Percentiles rank a stretch among this genome's conserved stretches.
These are phyloP conservation scores for Fusarium mangiferae DNA, from an alignment of 2,329 filamentous ascomycete genomes.

Conservation along the genomic window DNA sequence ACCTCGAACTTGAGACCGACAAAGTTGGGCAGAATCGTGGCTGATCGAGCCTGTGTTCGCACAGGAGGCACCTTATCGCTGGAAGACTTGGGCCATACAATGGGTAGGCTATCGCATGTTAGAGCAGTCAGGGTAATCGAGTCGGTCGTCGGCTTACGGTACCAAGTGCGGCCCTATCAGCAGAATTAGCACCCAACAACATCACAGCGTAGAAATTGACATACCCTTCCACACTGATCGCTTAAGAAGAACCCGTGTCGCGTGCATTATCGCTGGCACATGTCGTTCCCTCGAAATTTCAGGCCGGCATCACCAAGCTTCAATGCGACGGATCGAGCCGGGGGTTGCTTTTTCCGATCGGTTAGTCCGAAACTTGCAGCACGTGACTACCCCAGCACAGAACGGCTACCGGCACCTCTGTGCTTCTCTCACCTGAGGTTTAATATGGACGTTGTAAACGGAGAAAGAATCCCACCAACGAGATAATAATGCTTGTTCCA, in stretches of 20 bases:
- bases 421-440: constrained; percentile 13
- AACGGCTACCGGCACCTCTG: constrained; percentile 22
- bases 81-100: constrained; percentile 66
- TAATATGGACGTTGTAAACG: constrained; percentile 6
- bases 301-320: constrained; percentile 28
- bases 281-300: constrained; percentile 40
- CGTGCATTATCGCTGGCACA: constrained; percentile 66
- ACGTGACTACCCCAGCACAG: constrained; percentile 16
- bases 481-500: constrained; percentile 23
- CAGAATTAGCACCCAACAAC: constrained; percentile 33
- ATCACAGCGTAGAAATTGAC: constrained; percentile 13
- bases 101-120: constrained; percentile 64
- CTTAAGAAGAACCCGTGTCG: constrained; percentile 73
- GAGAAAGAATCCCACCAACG: constrained; percentile 35
- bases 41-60: constrained; percentile 85
- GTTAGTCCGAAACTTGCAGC: constrained; percentile 16
- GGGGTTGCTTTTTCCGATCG: constrained; percentile 31
- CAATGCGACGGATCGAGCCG: constrained; percentile 19
- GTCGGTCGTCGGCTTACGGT: constrained; percentile 54
- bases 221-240: constrained; percentile 91
- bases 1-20: constrained; percentile 90
- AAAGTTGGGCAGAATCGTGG: constrained; percentile 92
- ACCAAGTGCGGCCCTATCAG: constrained; percentile 62
- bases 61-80: constrained; percentile 77
- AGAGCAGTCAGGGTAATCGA: constrained; percentile 38